Evolutionary conservation across 2,329 filamentous ascomycete genomes (phyloP), one percentile per base, ranked within the genome.

Genomic region (Nemania sp.): DNA sequence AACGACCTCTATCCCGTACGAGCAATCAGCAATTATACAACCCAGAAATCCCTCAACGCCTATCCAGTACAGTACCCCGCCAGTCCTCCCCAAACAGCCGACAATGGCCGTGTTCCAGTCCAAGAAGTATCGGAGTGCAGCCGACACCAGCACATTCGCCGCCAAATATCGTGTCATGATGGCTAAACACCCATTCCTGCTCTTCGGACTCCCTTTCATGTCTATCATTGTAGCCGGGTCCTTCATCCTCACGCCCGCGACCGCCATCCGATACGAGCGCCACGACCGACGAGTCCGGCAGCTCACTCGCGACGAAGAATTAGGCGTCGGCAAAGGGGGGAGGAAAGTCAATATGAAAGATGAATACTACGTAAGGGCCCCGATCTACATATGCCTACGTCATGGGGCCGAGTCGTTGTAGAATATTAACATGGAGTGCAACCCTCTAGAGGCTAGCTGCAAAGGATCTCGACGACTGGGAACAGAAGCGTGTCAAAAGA

Each of bases 171-270:
- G 96, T 66, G 83, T 87, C 35, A 80, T 88, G 67, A 88, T 99
- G 73, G 85, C 88, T 66, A 90, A 87, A 76, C 93, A 92, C 75
- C 97, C 96, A 0, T 99, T 99, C 80, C 83, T 94, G 29, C 88
- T 97, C 70, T 99, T 99, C 79, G 97, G 97, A 1, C 86, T 99
- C 3, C 97, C 96, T 0, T 99, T 99, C 80, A 88, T 99, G 73
- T 83, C 88, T 64, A 90, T 97, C 66, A 97, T 99, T 77, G 89
- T 99, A 27, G 93, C 91, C 1, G 95, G 94, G 0, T 97, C 93
- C 2, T 99, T 99, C 80, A 92, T 97, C 75, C 87, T 99, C 56
- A 98, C 96, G 0, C 96, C 95, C 1, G 96, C 95, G 5, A 95
- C 97, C 24, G 96, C 97, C 15, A 85, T 99, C 56, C 89, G 97